Conservation (phyloP, 2,329 filamentous ascomycete species). For the Aspergillus sp. region DNA sequence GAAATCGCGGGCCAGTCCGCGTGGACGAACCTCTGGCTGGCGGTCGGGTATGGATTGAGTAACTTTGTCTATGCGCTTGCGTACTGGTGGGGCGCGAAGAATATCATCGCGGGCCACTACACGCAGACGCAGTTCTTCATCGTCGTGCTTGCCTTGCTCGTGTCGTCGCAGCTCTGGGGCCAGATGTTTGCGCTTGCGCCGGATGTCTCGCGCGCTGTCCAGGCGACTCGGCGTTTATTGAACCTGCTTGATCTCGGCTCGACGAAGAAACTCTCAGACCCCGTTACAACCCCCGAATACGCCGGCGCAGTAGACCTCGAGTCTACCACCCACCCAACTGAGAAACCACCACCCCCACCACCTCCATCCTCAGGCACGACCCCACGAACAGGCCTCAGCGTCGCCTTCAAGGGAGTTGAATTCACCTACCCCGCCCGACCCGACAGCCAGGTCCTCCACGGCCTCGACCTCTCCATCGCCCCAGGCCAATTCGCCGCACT, state of each 20-base stretch:
- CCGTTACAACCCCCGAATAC: background rate
- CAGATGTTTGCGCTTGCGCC: slow-evolving; percentile 76
- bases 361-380: background rate
- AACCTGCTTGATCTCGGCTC: slow-evolving; percentile 9
- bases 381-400: background rate
- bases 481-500: slow-evolving; percentile 50
- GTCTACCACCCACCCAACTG: slow-evolving; percentile 7
- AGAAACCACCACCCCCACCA: slow-evolving; percentile 5
- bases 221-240: slow-evolving; percentile 11
- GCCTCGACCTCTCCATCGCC: slow-evolving; percentile 59
- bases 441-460: slow-evolving; percentile 62
- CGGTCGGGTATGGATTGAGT: slow-evolving; percentile 50
- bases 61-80: slow-evolving; percentile 74
- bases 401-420: slow-evolving; percentile 6
- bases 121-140: slow-evolving; percentile 72
- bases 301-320: slow-evolving; percentile 28
- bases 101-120: slow-evolving; percentile 68
- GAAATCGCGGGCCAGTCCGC: slow-evolving; percentile 53
- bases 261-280: slow-evolving; percentile 5
- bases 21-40: slow-evolving; percentile 50
- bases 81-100: slow-evolving; percentile 78
- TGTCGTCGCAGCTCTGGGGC: slow-evolving; percentile 73
- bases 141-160: slow-evolving; percentile 70
- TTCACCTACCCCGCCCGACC: slow-evolving; percentile 8
- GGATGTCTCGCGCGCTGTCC: slow-evolving; percentile 57